These are phyloP conservation scores for Coniochaeta pulveracea DNA, from an alignment of 2,329 filamentous ascomycete genomes.

Conservation along the genomic window DNA sequence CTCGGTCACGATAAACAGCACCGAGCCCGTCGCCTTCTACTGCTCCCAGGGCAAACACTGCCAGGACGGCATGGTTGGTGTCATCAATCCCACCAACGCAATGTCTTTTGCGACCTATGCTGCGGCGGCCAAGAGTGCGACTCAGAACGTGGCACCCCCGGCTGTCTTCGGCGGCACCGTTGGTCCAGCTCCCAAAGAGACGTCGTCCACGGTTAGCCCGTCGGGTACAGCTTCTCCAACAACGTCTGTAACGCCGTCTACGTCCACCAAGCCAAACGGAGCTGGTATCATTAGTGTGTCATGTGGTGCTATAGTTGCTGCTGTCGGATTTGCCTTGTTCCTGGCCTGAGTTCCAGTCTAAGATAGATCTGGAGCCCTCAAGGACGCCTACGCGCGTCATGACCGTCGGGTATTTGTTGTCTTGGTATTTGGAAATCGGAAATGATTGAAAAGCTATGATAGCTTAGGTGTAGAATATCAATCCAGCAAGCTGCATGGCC, in stretches of 20 bases:
- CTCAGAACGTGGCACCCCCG: neutral
- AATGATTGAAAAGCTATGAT: too few relatives aligned
- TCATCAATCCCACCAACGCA: constrained; percentile 24
- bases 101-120: constrained; percentile 1
- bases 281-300: neutral
- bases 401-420: too few relatives aligned
- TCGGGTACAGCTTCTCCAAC: too few relatives aligned
- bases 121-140: constrained; percentile 1
- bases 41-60: constrained; percentile 31
- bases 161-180: neutral
- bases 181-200: neutral
- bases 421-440: too few relatives aligned
- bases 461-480: too few relatives aligned
- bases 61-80: constrained; percentile 31
- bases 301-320: neutral
- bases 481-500: too few relatives aligned
- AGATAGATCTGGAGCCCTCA: neutral
- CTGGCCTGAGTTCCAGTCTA: too few relatives aligned
- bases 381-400: too few relatives aligned
- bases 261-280: neutral
- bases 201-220: neutral
- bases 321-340: constrained; percentile 1
- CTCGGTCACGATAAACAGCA: constrained; percentile 27
- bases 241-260: too few relatives aligned
- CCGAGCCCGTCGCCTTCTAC: constrained; percentile 32